Evolutionary conservation across 2,329 filamentous ascomycete genomes (phyloP).

Genomic region (Dothistroma septosporum): DNA sequence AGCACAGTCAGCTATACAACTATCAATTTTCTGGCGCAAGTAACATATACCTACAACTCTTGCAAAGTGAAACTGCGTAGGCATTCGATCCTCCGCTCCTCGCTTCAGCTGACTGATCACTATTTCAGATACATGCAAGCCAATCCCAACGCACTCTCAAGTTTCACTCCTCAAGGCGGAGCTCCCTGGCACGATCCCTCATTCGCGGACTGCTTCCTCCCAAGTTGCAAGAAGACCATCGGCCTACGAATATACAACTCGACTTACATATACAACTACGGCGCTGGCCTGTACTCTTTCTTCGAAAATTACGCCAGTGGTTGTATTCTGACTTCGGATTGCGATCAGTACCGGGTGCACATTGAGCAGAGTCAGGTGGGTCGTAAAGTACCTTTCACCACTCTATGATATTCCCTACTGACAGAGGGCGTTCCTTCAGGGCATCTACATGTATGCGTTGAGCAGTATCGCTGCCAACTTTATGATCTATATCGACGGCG

Average conservation of each 20-base stretch:
- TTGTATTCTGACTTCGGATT: conserved; percentile 45
- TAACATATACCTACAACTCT: conserved; percentile 75
- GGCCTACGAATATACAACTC: conserved; percentile 68
- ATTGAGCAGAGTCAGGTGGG: conserved; percentile 33
- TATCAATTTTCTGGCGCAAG: conserved; percentile 76
- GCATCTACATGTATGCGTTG: conserved; percentile 43
- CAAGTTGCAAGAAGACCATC: conserved; percentile 67
- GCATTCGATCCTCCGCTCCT: conserved; percentile 20
- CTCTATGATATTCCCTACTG: no score
- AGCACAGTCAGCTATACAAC: conserved; percentile 64
- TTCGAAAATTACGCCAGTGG: conserved; percentile 53
- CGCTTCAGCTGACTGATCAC: background rate
- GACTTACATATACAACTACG: conserved; percentile 43
- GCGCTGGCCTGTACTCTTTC: conserved; percentile 56
- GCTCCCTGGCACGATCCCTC: conserved; percentile 59
- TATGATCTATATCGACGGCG: conserved; percentile 40
- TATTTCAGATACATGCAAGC: conserved; percentile 63
- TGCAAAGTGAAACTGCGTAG: conserved; percentile 87
- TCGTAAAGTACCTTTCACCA: no score
- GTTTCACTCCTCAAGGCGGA: conserved; percentile 56
- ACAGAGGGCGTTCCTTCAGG: conserved; percentile 25
- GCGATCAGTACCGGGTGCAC: conserved; percentile 47
- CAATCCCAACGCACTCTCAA: conserved; percentile 68
- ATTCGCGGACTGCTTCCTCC: conserved; percentile 57
- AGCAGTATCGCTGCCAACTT: conserved; percentile 45